Evolutionary conservation across 2,329 filamentous ascomycete genomes (phyloP).

Genomic region (Basipetospora chlamydospora): DNA sequence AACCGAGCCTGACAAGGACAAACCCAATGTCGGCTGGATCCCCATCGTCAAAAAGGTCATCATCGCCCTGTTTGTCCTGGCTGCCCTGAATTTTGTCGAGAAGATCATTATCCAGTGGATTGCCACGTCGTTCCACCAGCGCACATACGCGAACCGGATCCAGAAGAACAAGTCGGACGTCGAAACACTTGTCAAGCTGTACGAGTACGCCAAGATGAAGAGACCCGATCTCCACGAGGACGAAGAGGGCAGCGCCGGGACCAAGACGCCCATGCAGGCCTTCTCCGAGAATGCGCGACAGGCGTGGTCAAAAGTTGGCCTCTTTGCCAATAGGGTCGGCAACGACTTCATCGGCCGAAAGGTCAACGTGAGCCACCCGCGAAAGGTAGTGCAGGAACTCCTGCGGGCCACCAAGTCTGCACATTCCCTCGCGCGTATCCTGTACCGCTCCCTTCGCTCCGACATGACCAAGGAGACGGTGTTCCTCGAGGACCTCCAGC

Average conservation of each 20-base stretch:
- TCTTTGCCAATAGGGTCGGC: constrained; percentile 72
- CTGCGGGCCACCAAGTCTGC: constrained; percentile 58
- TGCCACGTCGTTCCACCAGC: constrained; percentile 78
- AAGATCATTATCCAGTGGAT: constrained; percentile 94
- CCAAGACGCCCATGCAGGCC: constrained; percentile 58
- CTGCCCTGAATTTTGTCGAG: constrained; percentile 69
- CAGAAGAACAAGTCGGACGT: constrained; percentile 89
- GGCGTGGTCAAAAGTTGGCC: constrained; percentile 66
- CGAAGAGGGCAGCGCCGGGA: constrained; percentile 34
- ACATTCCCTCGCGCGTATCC: constrained; percentile 71
- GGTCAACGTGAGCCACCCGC: constrained; percentile 59
- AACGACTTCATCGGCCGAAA: constrained; percentile 80
- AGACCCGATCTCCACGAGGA: constrained; percentile 34
- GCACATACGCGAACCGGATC: constrained; percentile 83
- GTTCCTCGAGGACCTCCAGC: constrained; percentile 59
- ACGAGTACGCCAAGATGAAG: constrained; percentile 63
- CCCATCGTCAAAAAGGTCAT: constrained; percentile 71
- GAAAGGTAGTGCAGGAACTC: constrained; percentile 70
- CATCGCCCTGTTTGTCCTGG: constrained; percentile 67
- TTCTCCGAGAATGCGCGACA: constrained; percentile 63
- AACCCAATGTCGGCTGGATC: constrained; percentile 45
- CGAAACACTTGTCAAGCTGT: constrained; percentile 37
- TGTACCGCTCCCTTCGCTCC: constrained; percentile 65
- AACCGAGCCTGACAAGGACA: constrained; percentile 12
- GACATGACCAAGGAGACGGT: constrained; percentile 58